Base-by-base conservation (phyloP, 208 protist genomes). In the Strigomonas culicis region DNA sequence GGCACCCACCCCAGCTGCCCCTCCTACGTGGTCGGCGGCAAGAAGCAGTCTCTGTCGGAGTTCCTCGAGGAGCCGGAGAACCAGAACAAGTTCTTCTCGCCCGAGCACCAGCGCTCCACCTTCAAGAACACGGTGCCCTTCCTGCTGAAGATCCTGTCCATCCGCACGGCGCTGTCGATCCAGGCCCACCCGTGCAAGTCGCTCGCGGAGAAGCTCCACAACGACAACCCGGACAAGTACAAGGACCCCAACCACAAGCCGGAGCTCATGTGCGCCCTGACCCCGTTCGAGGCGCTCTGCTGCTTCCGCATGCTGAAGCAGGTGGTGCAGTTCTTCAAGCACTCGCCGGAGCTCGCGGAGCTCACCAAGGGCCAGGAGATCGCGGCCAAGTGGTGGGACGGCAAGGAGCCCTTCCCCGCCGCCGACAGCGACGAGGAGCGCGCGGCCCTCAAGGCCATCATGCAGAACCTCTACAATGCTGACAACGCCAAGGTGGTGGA, bases 171-270 rank as follows among this genome's bases (percentile, higher is more conserved):
- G 17, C 86, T 99, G 0, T 99, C 97, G 28, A 98, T 99, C 65
- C 97, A 99, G 84, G 96, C 97, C 4, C 98, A 99, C 79, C 98
- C 98, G 11, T 89, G 97, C 79, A 98, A 98, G 64, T 61, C 63
- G 34, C 84, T 98, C 19, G 98, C 98, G 7, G 75, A 92, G 67
- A 52, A 88, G 49, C 84, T 99, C 28, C 92, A 97, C 67, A 59
- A 63, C 1, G 72, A 78, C n/a, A 75, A 93, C 36, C 94, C 98
- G 4, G 72, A 94, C 31, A 90, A 97, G 58, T 99, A 99, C 82
- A 96, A 94, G 63, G 98, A 99, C 78, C 82, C 82, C 52, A 99
- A 99, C 80, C 98, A 99, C 82, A 99, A 99, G 83, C 98, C 98
- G 8, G 98, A 99, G 77, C 86, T 98, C 43, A 88, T 95, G 56